phyloP scores from a whole-genome alignment of 306 rosid species.

The Sphenostylis stenocarpa region DNA sequence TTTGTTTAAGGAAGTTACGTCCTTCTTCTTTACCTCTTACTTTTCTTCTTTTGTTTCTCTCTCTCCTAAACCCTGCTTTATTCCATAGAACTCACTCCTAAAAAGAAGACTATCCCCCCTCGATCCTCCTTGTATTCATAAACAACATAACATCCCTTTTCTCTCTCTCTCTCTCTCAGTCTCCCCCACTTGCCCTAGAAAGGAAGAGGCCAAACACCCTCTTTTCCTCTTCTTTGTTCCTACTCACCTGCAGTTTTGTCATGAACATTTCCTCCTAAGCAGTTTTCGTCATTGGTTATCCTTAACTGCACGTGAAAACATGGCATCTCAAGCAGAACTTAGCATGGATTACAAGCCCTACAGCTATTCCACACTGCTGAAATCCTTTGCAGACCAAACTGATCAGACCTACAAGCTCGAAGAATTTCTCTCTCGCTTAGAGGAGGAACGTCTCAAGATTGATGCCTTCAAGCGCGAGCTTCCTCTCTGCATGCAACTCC shows the following conservation, averaged over 20 bases:
- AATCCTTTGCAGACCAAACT: conserved; percentile 60
- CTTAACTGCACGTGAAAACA: neutral
- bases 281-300: neutral
- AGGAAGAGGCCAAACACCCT: conserved; percentile 67
- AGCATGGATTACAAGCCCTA: conserved; percentile 1
- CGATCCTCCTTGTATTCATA: conserved; percentile 75
- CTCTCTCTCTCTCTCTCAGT: neutral
- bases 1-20: conserved; percentile 74
- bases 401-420: conserved; percentile 69
- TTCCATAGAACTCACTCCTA: conserved; percentile 74
- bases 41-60: conserved; percentile 34
- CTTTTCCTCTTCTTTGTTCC: conserved; percentile 66
- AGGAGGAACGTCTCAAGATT: conserved; percentile 81
- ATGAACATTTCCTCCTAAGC: conserved; percentile 25
- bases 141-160: conserved; percentile 46
- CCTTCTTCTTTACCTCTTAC: conserved; percentile 56
- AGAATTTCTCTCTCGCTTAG: conserved; percentile 72
- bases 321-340: neutral
- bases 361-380: conserved; percentile 31
- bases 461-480: conserved; percentile 94
- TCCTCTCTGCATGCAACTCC: conserved; percentile 97
- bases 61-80: conserved; percentile 55
- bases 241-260: conserved; percentile 29
- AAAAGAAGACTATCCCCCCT: conserved; percentile 74
- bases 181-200: conserved; percentile 18